phyloP scores from a whole-genome alignment of 768 basidiomycete species.

The Leucocoprinus birnbaumii region DNA sequence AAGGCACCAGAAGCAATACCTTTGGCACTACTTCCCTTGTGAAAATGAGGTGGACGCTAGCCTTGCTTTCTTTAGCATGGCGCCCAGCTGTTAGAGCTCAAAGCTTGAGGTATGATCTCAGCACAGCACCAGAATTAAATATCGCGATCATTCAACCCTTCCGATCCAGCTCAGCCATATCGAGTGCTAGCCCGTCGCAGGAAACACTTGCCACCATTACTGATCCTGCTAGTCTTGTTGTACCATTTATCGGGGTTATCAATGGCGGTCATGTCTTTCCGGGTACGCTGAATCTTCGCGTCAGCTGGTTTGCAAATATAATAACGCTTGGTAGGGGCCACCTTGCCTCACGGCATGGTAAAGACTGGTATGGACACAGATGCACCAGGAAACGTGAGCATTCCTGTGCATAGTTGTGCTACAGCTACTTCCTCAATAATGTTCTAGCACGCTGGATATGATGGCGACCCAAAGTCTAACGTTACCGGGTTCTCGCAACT shows the following conservation, averaged over 20 bases:
- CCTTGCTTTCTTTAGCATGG: not conserved
- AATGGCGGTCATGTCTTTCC: conserved; percentile 69
- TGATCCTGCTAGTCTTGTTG: conserved; percentile 45
- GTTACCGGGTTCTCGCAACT: conserved; percentile 62
- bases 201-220: conserved; percentile 15
- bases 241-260: conserved; percentile 62
- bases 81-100: not conserved
- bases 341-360: conserved; percentile 67
- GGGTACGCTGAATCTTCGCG: conserved; percentile 31
- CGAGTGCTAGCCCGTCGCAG: no score
- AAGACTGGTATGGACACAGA: conserved; percentile 70
- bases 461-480: conserved; percentile 37
- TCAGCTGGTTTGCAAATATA: not conserved
- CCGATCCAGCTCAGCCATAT: no score
- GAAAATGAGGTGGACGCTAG: not conserved
- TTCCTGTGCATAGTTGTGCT: not conserved
- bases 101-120: conserved; percentile 4
- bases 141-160: no score
- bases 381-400: conserved; percentile 42
- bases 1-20: not conserved
- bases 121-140: no score
- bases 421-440: not conserved
- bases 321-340: conserved; percentile 40
- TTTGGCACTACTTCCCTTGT: not conserved
- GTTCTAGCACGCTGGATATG: conserved; percentile 46